Base-by-base conservation (phyloP, 1,284 basidiomycete genomes). In the Mycosarcoma maydis region DNA sequence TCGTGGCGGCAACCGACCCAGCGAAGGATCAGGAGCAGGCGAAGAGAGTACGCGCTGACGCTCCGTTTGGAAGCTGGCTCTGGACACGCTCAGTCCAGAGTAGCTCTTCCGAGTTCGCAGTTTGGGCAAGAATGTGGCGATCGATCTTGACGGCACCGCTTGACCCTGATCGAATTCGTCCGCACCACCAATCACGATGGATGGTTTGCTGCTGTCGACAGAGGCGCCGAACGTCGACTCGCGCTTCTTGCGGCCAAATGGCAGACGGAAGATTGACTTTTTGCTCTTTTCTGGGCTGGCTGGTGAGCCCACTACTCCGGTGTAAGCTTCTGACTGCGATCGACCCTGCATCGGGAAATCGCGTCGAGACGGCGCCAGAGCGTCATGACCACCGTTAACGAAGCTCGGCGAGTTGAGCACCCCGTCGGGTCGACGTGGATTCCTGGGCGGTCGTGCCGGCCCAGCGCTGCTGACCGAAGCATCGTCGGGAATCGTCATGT, bases 221-320 rank as follows among this genome's bases (percentile, higher is more conserved):
- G 51, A 17, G 4, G 29, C 48, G 17, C 32, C 62, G 3, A 71
- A 22, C 3, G 51, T 67, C 16, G 68, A 71, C 14, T 69, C 70
- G 30, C 70, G 55, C 44, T 69, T 72, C 53, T 72, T 72, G 29
- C 70, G 59, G 0, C 65, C 59, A 19, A 72, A 72, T 7, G 59
- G 45, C 32, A 64, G 44, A 1, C 49, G 42, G 52, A 72, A 55
- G 16, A 42, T 44, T 16, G 58, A 62, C 24, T 36, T 58, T 4
- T 32, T 54, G 30, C 17, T 57, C 46, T 61, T 53, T 6, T 58
- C 57, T 1, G 23, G 24, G 41, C 46, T 46, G 8, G 49, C 42
- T 2, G 42, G 50, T 6, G 50, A 48, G 24, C 24, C 34, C 16
- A 49, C 19, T 3, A 34, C 37, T 6, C 36, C 37, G 22, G 47